These are phyloP conservation scores for Vinca minor DNA, from an alignment of 257 asterid species.

Conservation along the genomic window DNA sequence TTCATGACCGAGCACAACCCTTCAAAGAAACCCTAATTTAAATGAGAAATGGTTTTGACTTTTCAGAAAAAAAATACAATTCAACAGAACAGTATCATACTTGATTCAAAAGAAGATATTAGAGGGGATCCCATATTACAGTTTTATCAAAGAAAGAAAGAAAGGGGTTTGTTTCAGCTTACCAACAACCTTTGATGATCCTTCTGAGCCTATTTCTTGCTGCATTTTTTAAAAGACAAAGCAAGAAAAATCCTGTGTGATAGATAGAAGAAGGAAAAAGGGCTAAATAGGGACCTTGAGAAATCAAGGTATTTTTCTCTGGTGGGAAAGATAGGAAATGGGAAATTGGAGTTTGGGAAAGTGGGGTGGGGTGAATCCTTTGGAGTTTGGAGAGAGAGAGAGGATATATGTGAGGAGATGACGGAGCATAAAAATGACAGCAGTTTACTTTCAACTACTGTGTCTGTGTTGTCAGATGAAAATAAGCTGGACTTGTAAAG, in stretches of 20 bases:
- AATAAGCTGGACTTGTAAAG: too few species aligned
- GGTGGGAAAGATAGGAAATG: background rate
- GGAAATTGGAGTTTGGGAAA: background rate
- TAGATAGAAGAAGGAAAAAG: background rate
- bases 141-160: background rate
- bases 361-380: background rate
- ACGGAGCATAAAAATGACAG: conserved; percentile 5
- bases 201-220: conserved; percentile 55
- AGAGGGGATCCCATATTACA: too few species aligned
- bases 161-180: conserved; percentile 21
- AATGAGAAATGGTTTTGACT: background rate
- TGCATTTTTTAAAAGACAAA: conserved; percentile 19
- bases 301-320: background rate
- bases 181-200: conserved; percentile 63
- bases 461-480: background rate
- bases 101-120: background rate
- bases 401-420: background rate
- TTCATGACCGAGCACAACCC: background rate
- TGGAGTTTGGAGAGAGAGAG: background rate
- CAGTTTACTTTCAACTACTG: conserved; percentile 1
- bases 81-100: background rate
- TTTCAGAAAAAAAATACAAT: background rate
- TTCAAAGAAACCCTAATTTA: background rate
- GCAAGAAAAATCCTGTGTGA: background rate
- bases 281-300: background rate